A percentile compares a stretch with the other conserved stretches of the same genome.
Evolutionary conservation across 1,284 basidiomycete genomes (phyloP).

Genomic region (Ceratobasidium sp.): DNA sequence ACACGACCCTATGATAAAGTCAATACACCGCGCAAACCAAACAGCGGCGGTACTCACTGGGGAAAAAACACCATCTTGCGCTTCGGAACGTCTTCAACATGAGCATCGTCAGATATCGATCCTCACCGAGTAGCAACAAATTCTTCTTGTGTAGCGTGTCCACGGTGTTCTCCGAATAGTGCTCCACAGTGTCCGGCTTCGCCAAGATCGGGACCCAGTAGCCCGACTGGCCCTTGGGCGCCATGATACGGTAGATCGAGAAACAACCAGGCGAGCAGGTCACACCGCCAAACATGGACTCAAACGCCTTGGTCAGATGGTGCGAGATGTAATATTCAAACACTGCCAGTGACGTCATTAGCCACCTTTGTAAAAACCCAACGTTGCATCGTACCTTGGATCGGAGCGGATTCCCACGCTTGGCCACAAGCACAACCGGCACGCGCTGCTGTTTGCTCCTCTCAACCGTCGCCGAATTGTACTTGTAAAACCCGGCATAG

Average conservation of each 20-base stretch:
- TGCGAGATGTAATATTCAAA: constrained; percentile 99
- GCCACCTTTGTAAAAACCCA: not conserved
- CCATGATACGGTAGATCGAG: constrained; percentile 99
- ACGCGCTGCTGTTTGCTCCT: constrained; percentile 81
- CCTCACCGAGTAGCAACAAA: constrained; percentile 95
- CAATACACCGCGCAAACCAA: not conserved
- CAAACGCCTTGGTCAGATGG: constrained; percentile 98
- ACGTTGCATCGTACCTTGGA: constrained; percentile 79
- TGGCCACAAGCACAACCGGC: constrained; percentile 95
- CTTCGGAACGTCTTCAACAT: constrained; percentile 98
- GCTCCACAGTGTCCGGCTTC: constrained; percentile 96
- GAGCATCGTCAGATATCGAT: constrained; percentile 97
- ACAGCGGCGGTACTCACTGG: constrained; percentile 60
- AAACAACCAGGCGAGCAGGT: constrained; percentile 99
- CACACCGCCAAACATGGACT: constrained; percentile 99
- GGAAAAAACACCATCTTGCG: constrained; percentile 99
- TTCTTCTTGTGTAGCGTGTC: constrained; percentile 99
- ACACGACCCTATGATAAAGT: constrained; percentile 71
- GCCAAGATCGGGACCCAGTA: constrained; percentile 99
- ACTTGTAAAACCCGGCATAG: constrained; percentile 97
- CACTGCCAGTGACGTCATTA: constrained; percentile 63
- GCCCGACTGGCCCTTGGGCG: constrained; percentile 90
- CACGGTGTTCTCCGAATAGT: constrained; percentile 98
- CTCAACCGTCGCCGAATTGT: constrained; percentile 94
- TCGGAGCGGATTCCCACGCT: constrained; percentile 94